Conservation (phyloP, 2,329 filamentous ascomycete species). For the Scortechinia acanthostroma region DNA sequence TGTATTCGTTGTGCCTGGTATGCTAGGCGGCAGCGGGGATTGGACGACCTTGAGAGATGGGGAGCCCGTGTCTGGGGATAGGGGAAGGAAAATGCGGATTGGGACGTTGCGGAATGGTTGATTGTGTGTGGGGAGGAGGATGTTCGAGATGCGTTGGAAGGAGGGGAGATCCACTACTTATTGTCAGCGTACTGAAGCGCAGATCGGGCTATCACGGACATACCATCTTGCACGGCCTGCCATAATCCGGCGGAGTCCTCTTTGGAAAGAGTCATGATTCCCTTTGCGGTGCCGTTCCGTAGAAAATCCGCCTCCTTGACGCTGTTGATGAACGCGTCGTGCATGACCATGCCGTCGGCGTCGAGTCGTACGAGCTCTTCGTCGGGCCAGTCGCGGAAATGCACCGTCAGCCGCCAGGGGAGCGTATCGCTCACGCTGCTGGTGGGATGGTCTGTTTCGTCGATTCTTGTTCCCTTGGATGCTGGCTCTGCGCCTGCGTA, state of each 20-base stretch:
- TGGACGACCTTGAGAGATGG: background rate
- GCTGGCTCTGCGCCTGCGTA: slow-evolving; percentile 37
- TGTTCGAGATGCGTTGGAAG: background rate
- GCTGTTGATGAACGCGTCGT: slow-evolving; percentile 62
- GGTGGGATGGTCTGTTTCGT: slow-evolving; percentile 10
- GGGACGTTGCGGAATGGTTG: slow-evolving; percentile 2
- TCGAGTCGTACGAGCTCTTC: background rate
- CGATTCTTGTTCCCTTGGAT: slow-evolving; percentile 22
- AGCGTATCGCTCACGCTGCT: slow-evolving; percentile 22
- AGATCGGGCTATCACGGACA: slow-evolving; percentile 10
- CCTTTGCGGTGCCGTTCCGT: slow-evolving; percentile 63
- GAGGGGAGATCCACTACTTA: slow-evolving; percentile 33
- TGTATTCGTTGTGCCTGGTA: background rate
- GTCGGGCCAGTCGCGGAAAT: slow-evolving; percentile 1
- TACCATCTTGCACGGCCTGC: slow-evolving; percentile 54
- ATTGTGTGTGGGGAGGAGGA: background rate
- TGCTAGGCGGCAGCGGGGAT: background rate
- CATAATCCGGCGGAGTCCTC: slow-evolving; percentile 62
- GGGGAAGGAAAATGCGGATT: background rate
- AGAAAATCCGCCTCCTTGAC: slow-evolving; percentile 67
- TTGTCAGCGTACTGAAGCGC: background rate
- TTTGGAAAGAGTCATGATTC: slow-evolving; percentile 65
- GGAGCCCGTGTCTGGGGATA: background rate
- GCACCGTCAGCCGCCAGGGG: slow-evolving; percentile 55
- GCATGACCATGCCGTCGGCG: slow-evolving; percentile 44